These are phyloP conservation scores for Pharus latifolius DNA, from an alignment of 176 grass and related monocot species.

Conservation along the genomic window DNA sequence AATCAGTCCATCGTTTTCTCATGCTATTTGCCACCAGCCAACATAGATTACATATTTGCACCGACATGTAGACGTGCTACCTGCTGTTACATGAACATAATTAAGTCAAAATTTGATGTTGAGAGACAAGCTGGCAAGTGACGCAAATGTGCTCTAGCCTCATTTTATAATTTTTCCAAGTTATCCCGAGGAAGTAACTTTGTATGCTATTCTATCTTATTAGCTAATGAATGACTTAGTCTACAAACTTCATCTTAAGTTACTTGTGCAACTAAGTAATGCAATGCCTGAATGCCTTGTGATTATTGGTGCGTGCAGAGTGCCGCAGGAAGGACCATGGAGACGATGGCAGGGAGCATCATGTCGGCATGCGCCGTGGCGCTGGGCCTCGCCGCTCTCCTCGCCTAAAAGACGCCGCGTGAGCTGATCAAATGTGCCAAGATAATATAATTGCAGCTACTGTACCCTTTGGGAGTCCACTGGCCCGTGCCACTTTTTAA, in stretches of 20 bases:
- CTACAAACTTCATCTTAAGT: too few relatives aligned
- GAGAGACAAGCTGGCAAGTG: too few relatives aligned
- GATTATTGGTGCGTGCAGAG: too few relatives aligned
- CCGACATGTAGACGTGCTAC: slow-evolving; percentile 25
- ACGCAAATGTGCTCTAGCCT: too few relatives aligned
- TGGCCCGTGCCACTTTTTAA: not conserved
- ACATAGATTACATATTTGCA: slow-evolving; percentile 7
- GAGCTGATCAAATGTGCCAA: not conserved
- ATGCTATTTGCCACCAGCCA: too few relatives aligned
- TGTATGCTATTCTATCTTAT: too few relatives aligned
- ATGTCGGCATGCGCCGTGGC: slow-evolving; percentile 11
- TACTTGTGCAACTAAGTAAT: too few relatives aligned
- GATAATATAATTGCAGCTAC: not conserved
- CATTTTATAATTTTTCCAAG: too few relatives aligned
- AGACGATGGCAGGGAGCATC: slow-evolving; percentile 10
- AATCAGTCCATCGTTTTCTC: not conserved
- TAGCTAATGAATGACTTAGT: too few relatives aligned
- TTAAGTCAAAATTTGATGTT: slow-evolving; percentile 19
- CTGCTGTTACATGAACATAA: slow-evolving; percentile 1
- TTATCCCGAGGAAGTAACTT: too few relatives aligned
- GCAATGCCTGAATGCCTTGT: too few relatives aligned
- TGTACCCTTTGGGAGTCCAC: not conserved
- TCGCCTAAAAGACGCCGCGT: slow-evolving; percentile 13
- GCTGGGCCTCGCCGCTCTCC: slow-evolving; percentile 35
- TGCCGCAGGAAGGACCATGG: slow-evolving; percentile 14